A percentile compares a stretch with the other conserved stretches of the same genome.
These are phyloP conservation scores for Kazachstania sp. DNA, from an alignment of 1,139 yeast species.

Conservation along the genomic window DNA sequence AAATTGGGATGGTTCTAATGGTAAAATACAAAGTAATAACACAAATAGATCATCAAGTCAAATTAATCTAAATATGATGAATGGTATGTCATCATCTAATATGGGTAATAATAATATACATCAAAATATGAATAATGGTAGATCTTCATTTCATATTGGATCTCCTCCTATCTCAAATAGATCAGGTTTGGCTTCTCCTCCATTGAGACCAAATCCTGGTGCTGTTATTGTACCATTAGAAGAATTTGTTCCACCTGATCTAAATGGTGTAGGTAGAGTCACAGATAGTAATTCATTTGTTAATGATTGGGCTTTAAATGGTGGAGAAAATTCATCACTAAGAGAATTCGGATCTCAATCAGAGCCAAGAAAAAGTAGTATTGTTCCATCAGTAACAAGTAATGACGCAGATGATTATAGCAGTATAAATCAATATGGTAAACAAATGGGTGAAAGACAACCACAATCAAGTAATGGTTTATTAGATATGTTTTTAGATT, in stretches of 20 bases:
- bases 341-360: slow-evolving; percentile 12
- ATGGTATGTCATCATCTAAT: not conserved
- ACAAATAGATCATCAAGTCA: not conserved
- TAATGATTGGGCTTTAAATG: slow-evolving; percentile 14
- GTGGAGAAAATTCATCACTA: slow-evolving; percentile 9
- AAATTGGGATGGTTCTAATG: not conserved
- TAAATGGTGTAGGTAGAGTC: slow-evolving; percentile 29
- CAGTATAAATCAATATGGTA: not conserved
- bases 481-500: slow-evolving; percentile 34
- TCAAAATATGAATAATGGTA: not conserved
- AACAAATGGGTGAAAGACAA: not conserved
- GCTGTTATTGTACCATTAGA: slow-evolving; percentile 40
- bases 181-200: slow-evolving; percentile 6
- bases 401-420: slow-evolving; percentile 4
- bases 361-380: slow-evolving; percentile 2
- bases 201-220: slow-evolving; percentile 34
- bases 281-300: slow-evolving; percentile 19
- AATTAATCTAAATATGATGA: not conserved
- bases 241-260: slow-evolving; percentile 35
- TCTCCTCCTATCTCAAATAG: not conserved
- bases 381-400: slow-evolving; percentile 4
- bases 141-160: not conserved
- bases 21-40: not conserved
- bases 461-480: slow-evolving; percentile 30
- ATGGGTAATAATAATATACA: not conserved